These are phyloP conservation scores for Acer campestre DNA, from an alignment of 345 rosid genomes.

Conservation along the genomic window DNA sequence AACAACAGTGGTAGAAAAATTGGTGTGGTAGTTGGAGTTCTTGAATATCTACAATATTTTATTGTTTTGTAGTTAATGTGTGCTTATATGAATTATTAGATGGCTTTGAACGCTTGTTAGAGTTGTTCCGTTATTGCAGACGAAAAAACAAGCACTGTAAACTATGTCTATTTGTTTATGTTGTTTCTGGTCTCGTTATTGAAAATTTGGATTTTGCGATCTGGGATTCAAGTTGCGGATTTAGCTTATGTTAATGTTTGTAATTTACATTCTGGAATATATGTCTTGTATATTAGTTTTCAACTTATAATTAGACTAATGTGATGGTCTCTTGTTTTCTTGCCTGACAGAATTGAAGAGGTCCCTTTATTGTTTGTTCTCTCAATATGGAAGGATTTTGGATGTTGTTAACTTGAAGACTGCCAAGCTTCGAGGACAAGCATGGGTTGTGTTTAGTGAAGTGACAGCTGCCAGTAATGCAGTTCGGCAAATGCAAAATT, in stretches of 20 bases:
- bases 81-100: not conserved
- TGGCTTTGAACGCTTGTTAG: not conserved
- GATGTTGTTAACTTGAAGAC: conserved; percentile 99
- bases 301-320: not conserved
- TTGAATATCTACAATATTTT: not conserved
- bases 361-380: conserved; percentile 88
- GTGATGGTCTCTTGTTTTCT: conserved; percentile 5
- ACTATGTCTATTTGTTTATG: too few relatives aligned
- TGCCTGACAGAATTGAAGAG: conserved; percentile 81
- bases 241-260: not conserved
- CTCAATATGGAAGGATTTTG: conserved; percentile 94
- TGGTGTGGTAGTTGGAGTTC: not conserved
- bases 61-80: not conserved
- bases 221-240: not conserved
- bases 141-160: too few relatives aligned
- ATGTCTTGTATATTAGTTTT: not conserved
- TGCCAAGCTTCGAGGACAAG: conserved; percentile 93
- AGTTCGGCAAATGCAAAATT: conserved; percentile 94
- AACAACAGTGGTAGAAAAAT: not conserved
- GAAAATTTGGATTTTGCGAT: not conserved
- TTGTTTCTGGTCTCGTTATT: too few relatives aligned
- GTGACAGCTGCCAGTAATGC: conserved; percentile 93
- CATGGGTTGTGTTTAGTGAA: conserved; percentile 94
- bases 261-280: not conserved
- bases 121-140: not conserved